Conservation (phyloP, 2,329 filamentous ascomycete species). For the Botrytis byssoidea region DNA sequence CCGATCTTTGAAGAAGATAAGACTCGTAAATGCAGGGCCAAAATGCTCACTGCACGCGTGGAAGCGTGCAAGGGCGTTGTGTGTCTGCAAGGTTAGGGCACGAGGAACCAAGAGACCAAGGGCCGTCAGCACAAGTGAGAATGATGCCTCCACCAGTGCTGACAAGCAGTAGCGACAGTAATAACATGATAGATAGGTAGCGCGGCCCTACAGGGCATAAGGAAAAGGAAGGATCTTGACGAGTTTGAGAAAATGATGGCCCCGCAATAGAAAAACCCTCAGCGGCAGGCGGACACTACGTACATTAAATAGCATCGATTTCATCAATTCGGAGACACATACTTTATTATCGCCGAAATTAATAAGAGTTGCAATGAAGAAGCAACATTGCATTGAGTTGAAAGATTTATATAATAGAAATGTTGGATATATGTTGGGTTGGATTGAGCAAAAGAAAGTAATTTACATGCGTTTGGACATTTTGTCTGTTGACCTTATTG, state of each 20-base stretch:
- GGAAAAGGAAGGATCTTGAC: not conserved
- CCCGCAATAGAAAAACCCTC: not conserved
- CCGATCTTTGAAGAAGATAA: not conserved
- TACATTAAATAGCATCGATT: slow-evolving; percentile 3
- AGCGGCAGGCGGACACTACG: not conserved
- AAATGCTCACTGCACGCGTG: not conserved
- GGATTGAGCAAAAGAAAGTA: not conserved
- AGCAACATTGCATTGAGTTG: not conserved
- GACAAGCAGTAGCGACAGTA: slow-evolving; percentile 2
- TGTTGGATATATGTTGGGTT: not conserved
- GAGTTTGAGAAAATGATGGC: slow-evolving; percentile 8
- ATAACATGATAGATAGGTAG: not conserved
- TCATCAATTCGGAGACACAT: not conserved
- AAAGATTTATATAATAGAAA: not conserved
- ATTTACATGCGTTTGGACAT: not conserved
- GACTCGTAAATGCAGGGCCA: not conserved
- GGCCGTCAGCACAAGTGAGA: slow-evolving; percentile 1
- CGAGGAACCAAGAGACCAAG: not conserved
- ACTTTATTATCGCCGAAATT: not conserved
- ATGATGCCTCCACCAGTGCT: not conserved
- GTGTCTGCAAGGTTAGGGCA: not conserved
- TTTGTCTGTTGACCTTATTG: not conserved
- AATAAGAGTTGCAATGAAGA: not conserved
- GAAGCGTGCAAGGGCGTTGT: not conserved
- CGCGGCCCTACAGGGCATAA: not conserved